These are phyloP conservation scores for Thielaviopsis populi DNA, from an alignment of 2,329 filamentous ascomycete genomes.

Conservation along the genomic window DNA sequence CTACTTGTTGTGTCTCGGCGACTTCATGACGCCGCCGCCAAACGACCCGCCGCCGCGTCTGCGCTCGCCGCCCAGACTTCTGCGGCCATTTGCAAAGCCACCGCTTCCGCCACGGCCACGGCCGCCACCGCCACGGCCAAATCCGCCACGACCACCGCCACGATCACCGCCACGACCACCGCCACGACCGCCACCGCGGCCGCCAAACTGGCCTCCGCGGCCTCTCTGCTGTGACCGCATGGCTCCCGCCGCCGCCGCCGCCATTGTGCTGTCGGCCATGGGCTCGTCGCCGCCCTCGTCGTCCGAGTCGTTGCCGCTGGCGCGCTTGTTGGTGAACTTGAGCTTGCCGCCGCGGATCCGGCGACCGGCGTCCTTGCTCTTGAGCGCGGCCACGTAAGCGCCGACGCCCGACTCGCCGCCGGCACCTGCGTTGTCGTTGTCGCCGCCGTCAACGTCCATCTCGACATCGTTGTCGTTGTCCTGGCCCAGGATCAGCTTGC, in stretches of 20 bases:
- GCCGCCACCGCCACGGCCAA: conserved; percentile 25
- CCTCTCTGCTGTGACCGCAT: conserved; percentile 11
- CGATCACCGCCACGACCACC: conserved; percentile 23
- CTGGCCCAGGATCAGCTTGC: conserved; percentile 62
- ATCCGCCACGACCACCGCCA: conserved; percentile 24
- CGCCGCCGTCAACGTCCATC: conserved; percentile 48
- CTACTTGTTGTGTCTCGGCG: conserved; percentile 16
- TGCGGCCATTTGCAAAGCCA: conserved; percentile 32
- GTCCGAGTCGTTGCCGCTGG: conserved; percentile 30
- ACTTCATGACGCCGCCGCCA: conserved; percentile 30
- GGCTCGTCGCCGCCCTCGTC: conserved; percentile 37
- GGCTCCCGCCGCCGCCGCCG: background rate
- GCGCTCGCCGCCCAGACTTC: conserved; percentile 38
- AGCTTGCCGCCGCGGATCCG: conserved; percentile 52
- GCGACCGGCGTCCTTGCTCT: conserved; percentile 49
- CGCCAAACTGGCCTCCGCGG: conserved; percentile 24
- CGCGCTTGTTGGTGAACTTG: conserved; percentile 53
- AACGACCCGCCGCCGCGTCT: conserved; percentile 24
- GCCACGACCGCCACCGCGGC: conserved; percentile 20
- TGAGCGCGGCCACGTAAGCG: conserved; percentile 55
- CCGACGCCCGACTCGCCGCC: conserved; percentile 41
- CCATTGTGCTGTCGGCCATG: conserved; percentile 35
- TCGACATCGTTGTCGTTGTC: conserved; percentile 37
- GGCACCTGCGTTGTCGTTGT: conserved; percentile 33
- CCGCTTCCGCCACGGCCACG: conserved; percentile 32